Conservation (phyloP, 148 eudicot species). For the Polygonum maritimum region DNA sequence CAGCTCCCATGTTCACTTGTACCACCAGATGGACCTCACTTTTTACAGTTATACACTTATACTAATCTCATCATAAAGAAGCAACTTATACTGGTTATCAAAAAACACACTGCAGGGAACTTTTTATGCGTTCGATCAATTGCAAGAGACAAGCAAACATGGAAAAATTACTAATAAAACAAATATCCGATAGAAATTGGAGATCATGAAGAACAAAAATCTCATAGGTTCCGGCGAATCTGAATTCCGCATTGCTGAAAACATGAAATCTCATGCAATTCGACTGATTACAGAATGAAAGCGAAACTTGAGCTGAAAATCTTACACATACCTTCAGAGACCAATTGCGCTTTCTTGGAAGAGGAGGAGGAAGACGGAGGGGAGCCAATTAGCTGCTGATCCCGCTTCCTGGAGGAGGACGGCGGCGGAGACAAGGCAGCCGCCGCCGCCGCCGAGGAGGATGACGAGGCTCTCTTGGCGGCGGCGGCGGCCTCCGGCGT, state of each 20-base stretch:
- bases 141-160: background rate
- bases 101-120: background rate
- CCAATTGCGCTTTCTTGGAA: slow-evolving; percentile 24
- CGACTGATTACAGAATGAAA: background rate
- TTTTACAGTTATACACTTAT: background rate
- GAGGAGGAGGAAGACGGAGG: slow-evolving; percentile 16
- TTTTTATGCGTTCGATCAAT: background rate
- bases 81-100: background rate
- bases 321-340: background rate
- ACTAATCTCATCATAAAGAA: background rate
- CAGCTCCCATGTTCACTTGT: background rate
- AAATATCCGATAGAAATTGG: background rate
- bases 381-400: slow-evolving; percentile 17
- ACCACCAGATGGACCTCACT: background rate
- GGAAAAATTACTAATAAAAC: background rate
- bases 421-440: slow-evolving; percentile 14
- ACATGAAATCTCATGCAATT: background rate
- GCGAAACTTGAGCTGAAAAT: background rate
- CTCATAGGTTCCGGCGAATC: too few species aligned
- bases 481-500: slow-evolving; percentile 58
- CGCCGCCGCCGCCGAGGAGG: slow-evolving; percentile 27
- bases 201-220: background rate
- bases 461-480: slow-evolving; percentile 29
- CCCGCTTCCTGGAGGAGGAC: slow-evolving; percentile 27
- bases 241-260: background rate